Base-by-base conservation (phyloP, 768 basidiomycete species). In the Agaricus subrufescens region DNA sequence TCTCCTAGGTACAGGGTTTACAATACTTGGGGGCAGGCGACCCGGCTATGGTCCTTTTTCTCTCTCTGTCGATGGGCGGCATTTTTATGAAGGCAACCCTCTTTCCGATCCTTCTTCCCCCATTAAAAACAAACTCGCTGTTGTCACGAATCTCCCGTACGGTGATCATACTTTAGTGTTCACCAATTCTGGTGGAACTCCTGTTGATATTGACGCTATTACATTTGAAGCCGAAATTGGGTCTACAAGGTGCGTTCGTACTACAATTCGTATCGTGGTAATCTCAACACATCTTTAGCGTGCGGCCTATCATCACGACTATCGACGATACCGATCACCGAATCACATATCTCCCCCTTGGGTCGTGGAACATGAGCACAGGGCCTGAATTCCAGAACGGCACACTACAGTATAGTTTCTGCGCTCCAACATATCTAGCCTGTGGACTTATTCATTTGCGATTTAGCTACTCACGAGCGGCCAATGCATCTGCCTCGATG, bases 151-250 rank as follows among this genome's bases (percentile, higher is more conserved):
- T 10, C 66, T 84, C 42, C 23, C 63, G 6, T 69, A 75, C 63
- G 81, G 79, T 1, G 60, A 67, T 30, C 84, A 84, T 64, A 77
- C 72, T 1, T 78, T 73, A 8, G 67, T 76, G 39, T 59, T 84
- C 25, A 78, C 75, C 19, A 79, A 74, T 60, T 74, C 72, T 0
- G 77, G 75, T 10, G 69, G 67, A 3, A 60, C 61, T n/a, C 62
- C 71, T 1, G 71, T 84, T 48, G 83, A 84, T 61, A 71, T 84
- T 55, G 84, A 84, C 61, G 69, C 63, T 37, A 59, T 81, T n/a
- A 66, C 76, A 31, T 71, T 82, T 48, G 68, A 74, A 51, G 72
- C 72, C 4, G 70, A 67, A 51, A 61, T 77, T 37, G 76, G 73
- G 8, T 43, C 65, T 57, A 45, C 70, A 43, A 68, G 71, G 78